phyloP scores from a whole-genome alignment of 805 yeast genomes.

The Hanseniaspora nectarophila region DNA sequence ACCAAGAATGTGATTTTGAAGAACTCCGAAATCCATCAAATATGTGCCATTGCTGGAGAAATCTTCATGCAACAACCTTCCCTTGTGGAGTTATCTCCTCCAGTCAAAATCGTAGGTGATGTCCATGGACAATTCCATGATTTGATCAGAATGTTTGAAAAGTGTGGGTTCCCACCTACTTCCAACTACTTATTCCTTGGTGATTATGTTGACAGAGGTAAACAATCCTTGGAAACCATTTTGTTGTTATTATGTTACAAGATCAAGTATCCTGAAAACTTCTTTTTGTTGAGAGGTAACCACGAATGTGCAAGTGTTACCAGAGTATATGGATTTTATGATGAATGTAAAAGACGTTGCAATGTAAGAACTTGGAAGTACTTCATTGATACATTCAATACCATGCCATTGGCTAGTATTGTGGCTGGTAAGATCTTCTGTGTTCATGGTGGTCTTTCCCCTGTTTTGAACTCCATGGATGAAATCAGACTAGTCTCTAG shows the following conservation, averaged over 20 bases:
- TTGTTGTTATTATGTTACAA: conserved; percentile 79
- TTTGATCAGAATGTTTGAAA: conserved; percentile 74
- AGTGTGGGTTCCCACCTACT: conserved; percentile 92
- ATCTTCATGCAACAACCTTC: conserved; percentile 63
- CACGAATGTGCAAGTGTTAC: conserved; percentile 97
- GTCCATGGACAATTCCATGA: conserved; percentile 96
- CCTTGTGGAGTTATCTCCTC: conserved; percentile 54
- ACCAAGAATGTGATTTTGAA: conserved; percentile 82
- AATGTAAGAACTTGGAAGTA: conserved; percentile 85
- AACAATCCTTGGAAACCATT: conserved; percentile 88
- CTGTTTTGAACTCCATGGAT: conserved; percentile 47
- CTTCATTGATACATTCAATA: conserved; percentile 88
- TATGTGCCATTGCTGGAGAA: conserved; percentile 81
- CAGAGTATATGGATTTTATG: conserved; percentile 92
- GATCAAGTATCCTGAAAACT: conserved; percentile 91
- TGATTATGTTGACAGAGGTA: conserved; percentile 95
- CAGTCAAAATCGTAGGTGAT: conserved; percentile 79
- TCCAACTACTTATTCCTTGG: conserved; percentile 87
- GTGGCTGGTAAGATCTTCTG: conserved; percentile 91
- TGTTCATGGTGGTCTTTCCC: conserved; percentile 76
- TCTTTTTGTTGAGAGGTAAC: conserved; percentile 84
- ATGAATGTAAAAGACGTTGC: conserved; percentile 90
- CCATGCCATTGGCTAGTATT: conserved; percentile 87
- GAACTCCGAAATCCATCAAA: conserved; percentile 73
- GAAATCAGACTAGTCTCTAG: conserved; percentile 58